These are phyloP conservation scores for Yarrowia divulgata DNA, from an alignment of 805 yeast genomes.

Conservation along the genomic window DNA sequence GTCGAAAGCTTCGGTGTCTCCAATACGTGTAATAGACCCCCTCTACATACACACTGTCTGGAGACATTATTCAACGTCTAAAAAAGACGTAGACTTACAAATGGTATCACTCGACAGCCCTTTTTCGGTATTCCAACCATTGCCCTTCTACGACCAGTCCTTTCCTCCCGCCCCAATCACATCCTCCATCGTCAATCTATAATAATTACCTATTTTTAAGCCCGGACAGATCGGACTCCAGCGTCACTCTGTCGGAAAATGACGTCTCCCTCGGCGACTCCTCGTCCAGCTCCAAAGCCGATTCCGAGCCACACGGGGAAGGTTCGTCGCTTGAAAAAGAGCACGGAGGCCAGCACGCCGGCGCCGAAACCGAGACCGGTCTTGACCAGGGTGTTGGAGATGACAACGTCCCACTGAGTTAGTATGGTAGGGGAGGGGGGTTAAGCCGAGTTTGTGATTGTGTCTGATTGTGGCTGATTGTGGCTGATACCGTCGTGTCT, in stretches of 20 bases:
- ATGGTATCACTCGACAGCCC: no score
- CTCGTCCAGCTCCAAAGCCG: conserved; percentile 98
- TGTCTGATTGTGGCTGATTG: no score
- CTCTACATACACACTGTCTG: no score
- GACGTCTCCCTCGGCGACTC: conserved; percentile 98
- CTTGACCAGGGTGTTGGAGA: conserved; percentile 92
- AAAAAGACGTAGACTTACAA: no score
- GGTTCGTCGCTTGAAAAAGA: conserved; percentile 89
- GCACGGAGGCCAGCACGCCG: conserved; percentile 91
- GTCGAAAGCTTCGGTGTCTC: no score
- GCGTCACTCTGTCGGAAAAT: conserved; percentile 67
- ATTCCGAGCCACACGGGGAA: conserved; percentile 98
- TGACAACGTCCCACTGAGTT: conserved; percentile 85
- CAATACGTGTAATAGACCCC: no score
- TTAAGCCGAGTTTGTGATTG: neutral
- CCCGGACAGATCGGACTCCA: conserved; percentile 49
- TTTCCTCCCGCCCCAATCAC: no score
- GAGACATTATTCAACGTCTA: no score
- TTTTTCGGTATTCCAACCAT: no score
- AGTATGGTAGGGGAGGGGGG: neutral
- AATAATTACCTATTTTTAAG: conserved; percentile 42
- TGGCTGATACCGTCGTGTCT: no score
- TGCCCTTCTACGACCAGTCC: no score
- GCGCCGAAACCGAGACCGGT: conserved; percentile 96
- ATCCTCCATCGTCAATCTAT: conserved; percentile 7